phyloP scores from a whole-genome alignment of 78 protist species.

The Polysphondylium violaceum region DNA sequence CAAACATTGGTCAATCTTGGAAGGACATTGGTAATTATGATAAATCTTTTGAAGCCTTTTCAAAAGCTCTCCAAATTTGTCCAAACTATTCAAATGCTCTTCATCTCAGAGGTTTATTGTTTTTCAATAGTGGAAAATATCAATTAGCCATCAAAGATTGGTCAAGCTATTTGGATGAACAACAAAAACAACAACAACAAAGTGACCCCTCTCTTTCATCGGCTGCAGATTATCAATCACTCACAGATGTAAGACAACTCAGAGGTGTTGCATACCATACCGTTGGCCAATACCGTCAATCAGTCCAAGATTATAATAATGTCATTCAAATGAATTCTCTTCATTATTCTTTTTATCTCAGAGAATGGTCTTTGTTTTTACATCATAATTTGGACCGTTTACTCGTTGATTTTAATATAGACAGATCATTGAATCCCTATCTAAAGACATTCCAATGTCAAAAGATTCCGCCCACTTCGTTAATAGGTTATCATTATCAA shows the following conservation, averaged over 20 bases:
- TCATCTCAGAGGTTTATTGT: slow-evolving; percentile 69
- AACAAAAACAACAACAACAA: background rate
- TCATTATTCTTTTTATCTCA: slow-evolving; percentile 34
- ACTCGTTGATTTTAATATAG: slow-evolving; percentile 1
- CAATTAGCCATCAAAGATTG: slow-evolving; percentile 52
- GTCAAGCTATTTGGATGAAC: background rate
- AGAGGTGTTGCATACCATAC: slow-evolving; percentile 18
- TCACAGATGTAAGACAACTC: slow-evolving; percentile 20
- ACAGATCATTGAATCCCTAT: slow-evolving; percentile 12
- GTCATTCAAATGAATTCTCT: background rate
- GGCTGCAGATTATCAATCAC: background rate
- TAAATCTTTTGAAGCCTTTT: slow-evolving; percentile 14
- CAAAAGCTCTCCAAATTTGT: slow-evolving; percentile 19
- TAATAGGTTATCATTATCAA: background rate
- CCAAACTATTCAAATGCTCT: slow-evolving; percentile 64
- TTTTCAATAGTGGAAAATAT: slow-evolving; percentile 35
- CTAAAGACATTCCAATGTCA: slow-evolving; percentile 60
- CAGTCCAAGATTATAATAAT: slow-evolving; percentile 3
- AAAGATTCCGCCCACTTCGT: slow-evolving; percentile 7
- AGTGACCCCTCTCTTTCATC: background rate
- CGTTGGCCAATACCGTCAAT: slow-evolving; percentile 9
- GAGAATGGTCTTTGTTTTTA: slow-evolving; percentile 27
- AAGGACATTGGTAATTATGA: slow-evolving; percentile 62
- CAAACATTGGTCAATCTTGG: slow-evolving; percentile 74
- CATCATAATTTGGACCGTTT: slow-evolving; percentile 16